phyloP scores from a whole-genome alignment of 768 basidiomycete species.

The Rhizopogon rudus region DNA sequence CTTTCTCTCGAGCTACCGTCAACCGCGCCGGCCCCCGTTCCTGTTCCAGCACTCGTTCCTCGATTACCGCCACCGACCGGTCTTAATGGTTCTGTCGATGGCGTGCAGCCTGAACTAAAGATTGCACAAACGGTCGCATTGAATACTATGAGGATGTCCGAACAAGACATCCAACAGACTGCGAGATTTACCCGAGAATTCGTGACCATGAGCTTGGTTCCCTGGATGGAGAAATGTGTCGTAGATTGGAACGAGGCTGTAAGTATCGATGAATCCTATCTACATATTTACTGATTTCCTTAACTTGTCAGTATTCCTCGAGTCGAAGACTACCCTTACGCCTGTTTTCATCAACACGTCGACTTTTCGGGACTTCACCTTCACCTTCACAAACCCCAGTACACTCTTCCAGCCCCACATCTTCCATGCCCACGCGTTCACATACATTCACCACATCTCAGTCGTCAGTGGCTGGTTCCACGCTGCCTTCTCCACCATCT shows the following conservation, averaged over 20 bases:
- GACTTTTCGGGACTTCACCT: conserved; percentile 67
- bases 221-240: conserved; percentile 96
- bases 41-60: conserved; percentile 60
- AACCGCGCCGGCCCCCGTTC: conserved; percentile 60
- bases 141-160: conserved; percentile 47
- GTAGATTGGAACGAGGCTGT: conserved; percentile 92
- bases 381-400: conserved; percentile 41
- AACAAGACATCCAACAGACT: conserved; percentile 70
- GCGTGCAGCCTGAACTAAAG: conserved; percentile 15
- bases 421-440: conserved; percentile 32
- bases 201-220: conserved; percentile 81
- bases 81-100: conserved; percentile 17
- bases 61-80: conserved; percentile 54
- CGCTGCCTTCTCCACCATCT: conserved; percentile 39
- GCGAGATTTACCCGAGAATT: conserved; percentile 84
- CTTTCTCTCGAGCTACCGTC: conserved; percentile 58
- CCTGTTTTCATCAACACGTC: conserved; percentile 81
- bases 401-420: conserved; percentile 33
- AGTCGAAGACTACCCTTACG: conserved; percentile 77
- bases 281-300: conserved; percentile 1
- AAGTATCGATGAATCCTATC: conserved; percentile 10
- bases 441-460: conserved; percentile 32
- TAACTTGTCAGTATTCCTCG: conserved; percentile 52
- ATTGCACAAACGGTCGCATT: conserved; percentile 5
- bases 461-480: conserved; percentile 17